These are phyloP conservation scores for Pleochaeta shiraiana DNA, from an alignment of 2,329 filamentous ascomycete species.

Conservation along the genomic window DNA sequence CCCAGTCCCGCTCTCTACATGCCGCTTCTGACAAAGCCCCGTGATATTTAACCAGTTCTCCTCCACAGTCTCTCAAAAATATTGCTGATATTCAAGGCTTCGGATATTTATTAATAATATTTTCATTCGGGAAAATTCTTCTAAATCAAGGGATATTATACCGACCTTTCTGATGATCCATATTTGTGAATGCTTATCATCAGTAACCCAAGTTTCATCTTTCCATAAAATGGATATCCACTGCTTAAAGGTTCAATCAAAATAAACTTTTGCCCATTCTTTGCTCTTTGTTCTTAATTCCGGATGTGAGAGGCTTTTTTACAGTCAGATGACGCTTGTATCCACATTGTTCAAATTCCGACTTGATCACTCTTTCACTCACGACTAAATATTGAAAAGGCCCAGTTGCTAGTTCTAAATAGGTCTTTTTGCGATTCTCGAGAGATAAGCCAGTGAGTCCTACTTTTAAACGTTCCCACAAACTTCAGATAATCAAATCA, in stretches of 20 bases:
- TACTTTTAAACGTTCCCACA: too few relatives aligned
- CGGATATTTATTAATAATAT: neutral
- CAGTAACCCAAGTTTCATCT: neutral
- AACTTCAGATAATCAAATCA: too few relatives aligned
- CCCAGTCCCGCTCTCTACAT: too few relatives aligned
- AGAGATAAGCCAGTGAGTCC: too few relatives aligned
- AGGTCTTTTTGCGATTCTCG: neutral
- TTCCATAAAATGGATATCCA: neutral
- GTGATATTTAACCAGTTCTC: neutral
- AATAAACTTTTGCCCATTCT: neutral
- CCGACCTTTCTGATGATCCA: neutral
- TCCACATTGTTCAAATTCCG: neutral
- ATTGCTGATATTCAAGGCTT: neutral
- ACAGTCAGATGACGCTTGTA: neutral
- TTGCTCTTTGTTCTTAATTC: neutral
- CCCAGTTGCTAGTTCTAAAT: neutral
- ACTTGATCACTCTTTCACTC: neutral
- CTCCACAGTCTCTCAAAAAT: neutral
- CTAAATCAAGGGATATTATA: neutral
- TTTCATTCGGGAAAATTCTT: neutral
- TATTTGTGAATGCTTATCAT: neutral
- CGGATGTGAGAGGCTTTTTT: neutral
- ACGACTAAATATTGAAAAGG: neutral
- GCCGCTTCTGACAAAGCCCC: too few relatives aligned
- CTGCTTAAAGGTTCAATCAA: neutral